Base-by-base conservation (phyloP, 176 grass and related monocot species). In the Tuctoria greenei region DNA sequence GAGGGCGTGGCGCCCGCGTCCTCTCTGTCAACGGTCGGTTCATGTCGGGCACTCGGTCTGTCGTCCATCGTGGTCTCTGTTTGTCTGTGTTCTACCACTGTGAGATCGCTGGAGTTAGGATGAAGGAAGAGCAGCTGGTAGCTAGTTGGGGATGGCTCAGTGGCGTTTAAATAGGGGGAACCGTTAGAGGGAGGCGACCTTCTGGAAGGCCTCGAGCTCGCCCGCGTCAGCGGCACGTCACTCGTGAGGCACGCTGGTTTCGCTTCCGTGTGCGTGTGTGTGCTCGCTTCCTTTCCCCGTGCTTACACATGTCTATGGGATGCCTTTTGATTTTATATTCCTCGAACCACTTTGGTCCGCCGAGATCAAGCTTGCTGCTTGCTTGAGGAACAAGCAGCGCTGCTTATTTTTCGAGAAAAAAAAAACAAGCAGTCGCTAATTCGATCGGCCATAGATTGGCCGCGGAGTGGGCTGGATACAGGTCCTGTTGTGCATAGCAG, bases 381-480 rank as follows among this genome's bases (percentile, higher is more conserved):
- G 85, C 80, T 83, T 87, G 68, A 12, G 61, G 66, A 42, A n/a
- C 74, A 87, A 87, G 75, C 67, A 34, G 6, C 5, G n/a, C n/a
- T n/a, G n/a, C n/a, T n/a, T n/a, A n/a, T n/a, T n/a, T n/a, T n/a
- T n/a, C n/a, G n/a, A n/a, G n/a, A n/a, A n/a, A n/a, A n/a, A n/a
- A n/a, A n/a, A n/a, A 42, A n/a, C 74, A 87, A 87, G 75, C 67
- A 34, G 6, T 4, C 3, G 43, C 77, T 72, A 67, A 78, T 43
- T 57, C 23, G 34, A 49, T 61, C 67, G 41, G 73, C 70, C 67
- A 6, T 10, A 15, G 74, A 50, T 76, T n/a, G 15, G 39, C 72
- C 39, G 58, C 40, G 1, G 39, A 61, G 72, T 61, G 39, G 24
- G 56, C n/a, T n/a, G n/a, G n/a, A n/a, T n/a, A n/a, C n/a, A n/a